phyloP scores from a whole-genome alignment of 495 filamentous ascomycete species.

The Pyrenopolyporus hunteri region DNA sequence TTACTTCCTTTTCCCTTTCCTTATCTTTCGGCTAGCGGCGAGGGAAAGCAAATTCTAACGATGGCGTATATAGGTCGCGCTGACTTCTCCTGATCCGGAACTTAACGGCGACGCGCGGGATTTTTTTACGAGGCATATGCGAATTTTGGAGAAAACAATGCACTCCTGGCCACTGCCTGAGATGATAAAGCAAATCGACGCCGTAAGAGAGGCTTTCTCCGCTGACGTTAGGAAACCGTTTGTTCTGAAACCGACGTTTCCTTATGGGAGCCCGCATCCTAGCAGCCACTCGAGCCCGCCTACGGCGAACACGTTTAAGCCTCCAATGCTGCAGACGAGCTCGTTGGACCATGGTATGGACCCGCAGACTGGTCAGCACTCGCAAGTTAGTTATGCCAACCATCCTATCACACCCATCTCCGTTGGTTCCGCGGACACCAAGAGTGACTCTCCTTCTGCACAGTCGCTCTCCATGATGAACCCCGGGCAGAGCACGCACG shows the following conservation, averaged over 20 bases:
- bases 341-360: slow-evolving; percentile 54
- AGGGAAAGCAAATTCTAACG: neutral
- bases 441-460: slow-evolving; percentile 79
- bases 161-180: slow-evolving; percentile 89
- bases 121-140: slow-evolving; percentile 95
- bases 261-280: slow-evolving; percentile 80
- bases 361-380: slow-evolving; percentile 57
- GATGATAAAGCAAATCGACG: slow-evolving; percentile 88
- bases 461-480: slow-evolving; percentile 80
- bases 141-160: slow-evolving; percentile 86
- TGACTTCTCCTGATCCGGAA: slow-evolving; percentile 92
- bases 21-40: neutral
- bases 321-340: slow-evolving; percentile 45
- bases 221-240: slow-evolving; percentile 86
- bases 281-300: slow-evolving; percentile 66
- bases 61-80: slow-evolving; percentile 68
- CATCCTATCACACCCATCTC: slow-evolving; percentile 86
- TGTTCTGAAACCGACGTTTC: slow-evolving; percentile 85
- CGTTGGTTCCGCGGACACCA: slow-evolving; percentile 72
- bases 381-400: slow-evolving; percentile 74
- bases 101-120: slow-evolving; percentile 84
- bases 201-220: slow-evolving; percentile 90
- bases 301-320: slow-evolving; percentile 52
- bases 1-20: no score
- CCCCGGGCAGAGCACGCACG: slow-evolving; percentile 57